Percentiles rank a stretch among this genome's conserved stretches.
Evolutionary conservation across 305 asterid genomes (phyloP).

Genomic region (Solanum aculeatissimum): DNA sequence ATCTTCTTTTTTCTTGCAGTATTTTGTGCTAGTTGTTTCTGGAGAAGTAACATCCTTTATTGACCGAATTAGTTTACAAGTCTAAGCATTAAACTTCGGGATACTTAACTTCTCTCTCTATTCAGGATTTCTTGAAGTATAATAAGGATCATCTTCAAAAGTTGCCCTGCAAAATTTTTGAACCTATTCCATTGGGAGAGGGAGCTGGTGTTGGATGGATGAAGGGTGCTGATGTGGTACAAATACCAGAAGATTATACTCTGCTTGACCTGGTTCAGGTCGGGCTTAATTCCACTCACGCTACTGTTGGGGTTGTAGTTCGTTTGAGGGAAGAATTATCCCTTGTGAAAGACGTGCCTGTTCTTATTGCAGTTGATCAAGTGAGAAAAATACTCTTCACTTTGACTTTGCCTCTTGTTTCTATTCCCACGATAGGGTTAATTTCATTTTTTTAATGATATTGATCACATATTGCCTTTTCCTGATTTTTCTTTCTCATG

Average conservation of each 20-base stretch:
- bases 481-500: slow-evolving; percentile 20
- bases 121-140: slow-evolving; percentile 74
- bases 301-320: slow-evolving; percentile 82
- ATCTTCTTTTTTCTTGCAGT: neutral
- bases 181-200: slow-evolving; percentile 82
- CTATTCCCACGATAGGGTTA: neutral
- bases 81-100: neutral
- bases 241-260: slow-evolving; percentile 53
- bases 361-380: slow-evolving; percentile 88
- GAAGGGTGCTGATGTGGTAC: slow-evolving; percentile 50
- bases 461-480: neutral
- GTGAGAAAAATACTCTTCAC: slow-evolving; percentile 27
- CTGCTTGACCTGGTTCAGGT: slow-evolving; percentile 64
- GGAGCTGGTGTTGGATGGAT: slow-evolving; percentile 87
- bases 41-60: neutral
- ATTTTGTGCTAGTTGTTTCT: neutral
- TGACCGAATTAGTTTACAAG: neutral
- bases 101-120: neutral
- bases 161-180: slow-evolving; percentile 48
- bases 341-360: slow-evolving; percentile 70
- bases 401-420: neutral
- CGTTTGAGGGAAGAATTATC: slow-evolving; percentile 89
- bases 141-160: slow-evolving; percentile 49
- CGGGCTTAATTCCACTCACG: slow-evolving; percentile 56
- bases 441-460: neutral